A percentile compares a stretch with the other conserved stretches of the same genome.
Conservation (phyloP, 1,284 basidiomycete genomes). For the Cystobasidium slooffiae region DNA sequence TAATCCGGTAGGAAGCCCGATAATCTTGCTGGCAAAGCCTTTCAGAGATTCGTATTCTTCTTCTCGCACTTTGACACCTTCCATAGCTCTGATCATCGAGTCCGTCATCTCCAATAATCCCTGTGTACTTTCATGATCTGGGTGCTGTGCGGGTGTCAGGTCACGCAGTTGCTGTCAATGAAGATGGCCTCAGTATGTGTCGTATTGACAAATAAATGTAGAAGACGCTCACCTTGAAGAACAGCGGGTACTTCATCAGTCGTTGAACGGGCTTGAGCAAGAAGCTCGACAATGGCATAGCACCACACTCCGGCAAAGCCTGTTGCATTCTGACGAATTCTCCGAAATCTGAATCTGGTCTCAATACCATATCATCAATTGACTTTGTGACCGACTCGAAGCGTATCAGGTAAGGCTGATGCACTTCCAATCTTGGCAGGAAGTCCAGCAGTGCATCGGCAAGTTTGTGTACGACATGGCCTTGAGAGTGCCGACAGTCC, state of each 20-base stretch:
- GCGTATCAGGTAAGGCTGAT: slow-evolving; percentile 80
- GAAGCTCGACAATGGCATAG: slow-evolving; percentile 69
- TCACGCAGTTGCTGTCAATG: slow-evolving; percentile 65
- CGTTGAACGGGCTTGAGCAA: slow-evolving; percentile 75
- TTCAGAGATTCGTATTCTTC: slow-evolving; percentile 77
- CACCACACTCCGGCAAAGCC: slow-evolving; percentile 62
- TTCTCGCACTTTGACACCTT: slow-evolving; percentile 79
- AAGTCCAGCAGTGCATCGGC: slow-evolving; percentile 67
- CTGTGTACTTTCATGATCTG: slow-evolving; percentile 69
- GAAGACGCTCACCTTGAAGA: slow-evolving; percentile 68
- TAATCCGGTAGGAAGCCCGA: slow-evolving; percentile 64
- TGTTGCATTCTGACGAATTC: slow-evolving; percentile 81
- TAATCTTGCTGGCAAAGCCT: slow-evolving; percentile 65
- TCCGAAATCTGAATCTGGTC: slow-evolving; percentile 71
- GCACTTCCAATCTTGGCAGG: slow-evolving; percentile 71
- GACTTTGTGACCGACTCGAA: slow-evolving; percentile 66
- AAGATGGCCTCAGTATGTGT: neutral
- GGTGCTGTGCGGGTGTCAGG: slow-evolving; percentile 69
- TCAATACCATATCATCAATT: slow-evolving; percentile 65
- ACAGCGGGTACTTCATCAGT: slow-evolving; percentile 71
- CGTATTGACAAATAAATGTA: neutral
- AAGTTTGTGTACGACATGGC: slow-evolving; percentile 62
- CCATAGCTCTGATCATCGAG: slow-evolving; percentile 71
- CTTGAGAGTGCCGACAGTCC: slow-evolving; percentile 59
- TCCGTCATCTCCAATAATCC: slow-evolving; percentile 71